Conservation (phyloP, 176 grass and related monocot genomes). For the Alloteropsis semialata region DNA sequence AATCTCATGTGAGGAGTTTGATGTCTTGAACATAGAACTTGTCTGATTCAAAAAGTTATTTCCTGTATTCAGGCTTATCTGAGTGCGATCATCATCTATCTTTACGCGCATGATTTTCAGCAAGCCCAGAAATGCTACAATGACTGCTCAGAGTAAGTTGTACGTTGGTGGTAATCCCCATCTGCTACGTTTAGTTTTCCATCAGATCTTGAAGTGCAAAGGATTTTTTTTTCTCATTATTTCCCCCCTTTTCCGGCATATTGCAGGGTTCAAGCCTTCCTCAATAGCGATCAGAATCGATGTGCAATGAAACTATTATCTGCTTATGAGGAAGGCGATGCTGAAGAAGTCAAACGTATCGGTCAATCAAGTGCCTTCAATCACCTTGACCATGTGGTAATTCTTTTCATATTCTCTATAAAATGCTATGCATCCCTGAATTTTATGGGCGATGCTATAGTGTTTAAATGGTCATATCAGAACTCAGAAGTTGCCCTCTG, state of each 20-base stretch:
- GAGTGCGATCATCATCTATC: slow-evolving; percentile 91
- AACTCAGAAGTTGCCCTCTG: background rate
- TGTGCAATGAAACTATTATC: slow-evolving; percentile 73
- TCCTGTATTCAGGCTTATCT: slow-evolving; percentile 75
- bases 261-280: slow-evolving; percentile 83
- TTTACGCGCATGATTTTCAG: slow-evolving; percentile 93
- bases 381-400: slow-evolving; percentile 95
- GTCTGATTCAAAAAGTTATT: background rate
- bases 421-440: background rate
- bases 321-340: slow-evolving; percentile 87
- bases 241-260: background rate
- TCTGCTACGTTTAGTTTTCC: slow-evolving; percentile 1
- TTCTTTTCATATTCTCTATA: background rate
- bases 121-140: slow-evolving; percentile 99
- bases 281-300: slow-evolving; percentile 81
- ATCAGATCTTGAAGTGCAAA: background rate
- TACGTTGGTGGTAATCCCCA: background rate
- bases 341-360: slow-evolving; percentile 78
- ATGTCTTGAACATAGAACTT: background rate
- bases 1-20: background rate
- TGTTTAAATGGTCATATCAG: background rate
- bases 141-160: slow-evolving; percentile 93
- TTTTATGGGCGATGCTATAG: background rate
- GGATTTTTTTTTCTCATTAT: background rate
- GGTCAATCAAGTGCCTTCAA: slow-evolving; percentile 70